phyloP scores from a whole-genome alignment of 257 asterid genomes.

The Cruciata laevipes region DNA sequence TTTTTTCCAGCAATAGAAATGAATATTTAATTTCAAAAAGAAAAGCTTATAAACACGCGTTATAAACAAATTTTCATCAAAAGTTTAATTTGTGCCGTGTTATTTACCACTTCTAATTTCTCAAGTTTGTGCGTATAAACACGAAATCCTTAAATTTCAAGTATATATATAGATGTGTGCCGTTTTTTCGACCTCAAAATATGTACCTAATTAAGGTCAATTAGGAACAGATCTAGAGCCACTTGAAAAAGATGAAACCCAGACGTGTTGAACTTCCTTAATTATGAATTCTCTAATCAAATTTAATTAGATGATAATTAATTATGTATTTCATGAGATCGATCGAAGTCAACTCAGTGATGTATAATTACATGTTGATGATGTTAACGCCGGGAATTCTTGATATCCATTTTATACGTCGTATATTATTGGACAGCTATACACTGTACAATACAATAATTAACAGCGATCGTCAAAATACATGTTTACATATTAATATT shows the following conservation, averaged over 20 bases:
- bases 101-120: background rate
- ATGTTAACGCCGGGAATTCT: background rate
- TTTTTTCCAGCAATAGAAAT: too few species aligned
- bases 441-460: too few species aligned
- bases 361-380: background rate
- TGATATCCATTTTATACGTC: too few species aligned
- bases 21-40: too few species aligned
- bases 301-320: too few species aligned
- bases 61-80: background rate
- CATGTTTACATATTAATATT: too few species aligned
- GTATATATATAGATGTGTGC: background rate
- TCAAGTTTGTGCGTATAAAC: background rate
- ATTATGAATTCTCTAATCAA: background rate
- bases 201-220: background rate
- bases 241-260: background rate
- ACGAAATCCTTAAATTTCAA: background rate
- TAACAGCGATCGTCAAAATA: too few species aligned
- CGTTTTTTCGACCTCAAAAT: background rate
- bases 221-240: background rate
- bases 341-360: background rate
- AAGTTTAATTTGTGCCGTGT: slow-evolving; percentile 10
- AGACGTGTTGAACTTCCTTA: background rate
- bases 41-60: too few species aligned
- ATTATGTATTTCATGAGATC: too few species aligned
- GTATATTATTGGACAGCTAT: too few species aligned